Evolutionary conservation across 495 filamentous ascomycete species (phyloP).

Genomic region (Halenospora varia): DNA sequence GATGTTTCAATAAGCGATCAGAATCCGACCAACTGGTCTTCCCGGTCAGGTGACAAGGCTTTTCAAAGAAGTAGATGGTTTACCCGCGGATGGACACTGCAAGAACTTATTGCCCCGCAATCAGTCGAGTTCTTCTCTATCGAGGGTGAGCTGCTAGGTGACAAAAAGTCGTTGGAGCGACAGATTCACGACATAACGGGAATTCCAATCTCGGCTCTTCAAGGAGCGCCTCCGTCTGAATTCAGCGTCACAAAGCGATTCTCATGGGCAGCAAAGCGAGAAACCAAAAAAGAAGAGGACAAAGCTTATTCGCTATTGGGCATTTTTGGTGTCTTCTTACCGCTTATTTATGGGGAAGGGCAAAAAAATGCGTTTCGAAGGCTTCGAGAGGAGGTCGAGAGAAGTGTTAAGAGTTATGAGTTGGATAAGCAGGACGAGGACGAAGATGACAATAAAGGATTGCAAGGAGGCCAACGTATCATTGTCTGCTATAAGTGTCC

Average conservation of each 20-base stretch:
- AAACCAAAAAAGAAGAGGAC: not conserved
- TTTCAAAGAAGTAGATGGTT: not conserved
- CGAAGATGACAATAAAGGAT: too few relatives aligned
- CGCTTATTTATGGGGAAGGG: not conserved
- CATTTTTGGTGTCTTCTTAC: not conserved
- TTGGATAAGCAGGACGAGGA: too few relatives aligned
- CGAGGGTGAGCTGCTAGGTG: not conserved
- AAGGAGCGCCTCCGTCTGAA: not conserved
- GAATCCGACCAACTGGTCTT: not conserved
- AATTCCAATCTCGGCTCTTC: not conserved
- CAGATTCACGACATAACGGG: not conserved
- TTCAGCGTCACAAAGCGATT: not conserved
- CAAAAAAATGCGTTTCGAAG: not conserved
- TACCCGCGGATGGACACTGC: not conserved
- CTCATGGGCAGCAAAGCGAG: not conserved
- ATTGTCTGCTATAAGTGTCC: too few relatives aligned
- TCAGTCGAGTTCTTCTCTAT: not conserved
- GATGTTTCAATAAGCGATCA: not conserved
- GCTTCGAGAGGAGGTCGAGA: too few relatives aligned
- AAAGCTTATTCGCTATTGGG: not conserved
- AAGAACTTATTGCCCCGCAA: not conserved
- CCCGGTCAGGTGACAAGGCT: not conserved
- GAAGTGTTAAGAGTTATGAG: too few relatives aligned
- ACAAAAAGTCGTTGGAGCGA: not conserved
- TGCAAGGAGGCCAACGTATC: too few relatives aligned